These are phyloP conservation scores for Pilaira anomala DNA, from an alignment of 192 early-diverging fungal species.

Conservation along the genomic window DNA sequence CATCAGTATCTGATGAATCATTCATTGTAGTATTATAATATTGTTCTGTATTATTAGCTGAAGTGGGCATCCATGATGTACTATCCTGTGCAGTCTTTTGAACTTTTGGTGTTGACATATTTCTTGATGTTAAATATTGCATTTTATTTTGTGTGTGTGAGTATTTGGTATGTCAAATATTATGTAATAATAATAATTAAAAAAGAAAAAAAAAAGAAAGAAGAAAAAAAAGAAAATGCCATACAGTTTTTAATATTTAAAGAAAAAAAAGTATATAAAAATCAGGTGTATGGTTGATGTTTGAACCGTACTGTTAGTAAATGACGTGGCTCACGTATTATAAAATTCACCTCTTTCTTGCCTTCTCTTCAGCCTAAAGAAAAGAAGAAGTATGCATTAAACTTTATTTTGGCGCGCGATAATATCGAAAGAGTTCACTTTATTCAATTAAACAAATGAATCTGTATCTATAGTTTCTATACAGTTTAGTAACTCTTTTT, in stretches of 20 bases:
- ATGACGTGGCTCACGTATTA: slow-evolving; percentile 7
- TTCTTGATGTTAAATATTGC: neutral
- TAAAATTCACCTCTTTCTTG: neutral
- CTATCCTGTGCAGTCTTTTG: neutral
- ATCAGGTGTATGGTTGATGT: slow-evolving; percentile 11
- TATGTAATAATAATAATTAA: neutral
- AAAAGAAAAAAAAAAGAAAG: neutral
- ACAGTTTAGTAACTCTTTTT: too few relatives aligned
- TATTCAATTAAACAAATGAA: too few relatives aligned
- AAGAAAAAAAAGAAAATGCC: neutral
- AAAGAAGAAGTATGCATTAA: slow-evolving; percentile 9
- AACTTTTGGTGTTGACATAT: slow-evolving; percentile 10
- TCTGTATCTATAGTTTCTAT: too few relatives aligned
- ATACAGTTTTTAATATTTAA: slow-evolving; percentile 1
- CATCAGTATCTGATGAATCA: slow-evolving; percentile 1
- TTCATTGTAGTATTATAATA: neutral
- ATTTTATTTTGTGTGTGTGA: too few relatives aligned
- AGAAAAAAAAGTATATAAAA: neutral
- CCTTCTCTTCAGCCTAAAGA: neutral
- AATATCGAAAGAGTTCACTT: neutral
- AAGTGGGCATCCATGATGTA: slow-evolving; percentile 6
- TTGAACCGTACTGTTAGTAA: slow-evolving; percentile 14
- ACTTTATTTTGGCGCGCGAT: slow-evolving; percentile 21
- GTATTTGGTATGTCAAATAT: too few relatives aligned
- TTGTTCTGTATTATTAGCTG: neutral